Conservation (phyloP, 352 stramenopile genomes). For the Phytophthora pinifolia region DNA sequence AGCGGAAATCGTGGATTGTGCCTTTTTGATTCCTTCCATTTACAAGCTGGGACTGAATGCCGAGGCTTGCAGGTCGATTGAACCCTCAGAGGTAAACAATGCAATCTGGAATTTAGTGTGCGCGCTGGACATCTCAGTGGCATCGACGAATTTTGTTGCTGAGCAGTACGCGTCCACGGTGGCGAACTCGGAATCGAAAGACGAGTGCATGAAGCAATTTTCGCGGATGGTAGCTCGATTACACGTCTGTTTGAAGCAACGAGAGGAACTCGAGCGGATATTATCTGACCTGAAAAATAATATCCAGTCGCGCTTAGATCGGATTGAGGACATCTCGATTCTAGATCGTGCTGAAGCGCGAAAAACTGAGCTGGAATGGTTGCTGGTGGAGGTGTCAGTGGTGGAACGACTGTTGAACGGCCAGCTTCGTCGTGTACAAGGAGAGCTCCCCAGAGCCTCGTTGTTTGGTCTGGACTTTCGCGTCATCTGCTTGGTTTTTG, state of each 20-base stretch:
- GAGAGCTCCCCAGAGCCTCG: constrained; percentile 35
- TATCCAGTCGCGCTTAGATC: constrained; percentile 18
- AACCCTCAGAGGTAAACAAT: constrained; percentile 21
- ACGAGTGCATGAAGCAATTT: constrained; percentile 32
- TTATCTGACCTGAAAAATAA: constrained; percentile 35
- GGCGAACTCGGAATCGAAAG: constrained; percentile 10
- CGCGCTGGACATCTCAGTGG: constrained; percentile 44
- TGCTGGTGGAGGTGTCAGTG: constrained; percentile 33
- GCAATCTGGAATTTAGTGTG: constrained; percentile 61
- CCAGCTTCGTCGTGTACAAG: constrained; percentile 29
- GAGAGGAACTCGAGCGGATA: constrained; percentile 39
- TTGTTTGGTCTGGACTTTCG: constrained; percentile 55
- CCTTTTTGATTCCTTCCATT: constrained; percentile 42
- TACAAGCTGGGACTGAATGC: constrained; percentile 17
- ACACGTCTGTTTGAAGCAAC: constrained; percentile 46
- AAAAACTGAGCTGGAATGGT: constrained; percentile 31
- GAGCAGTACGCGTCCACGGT: constrained; percentile 24
- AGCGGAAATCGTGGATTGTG: constrained; percentile 43
- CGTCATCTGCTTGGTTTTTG: constrained; percentile 53
- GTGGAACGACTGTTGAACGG: constrained; percentile 40
- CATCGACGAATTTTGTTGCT: constrained; percentile 33
- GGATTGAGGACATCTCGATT: constrained; percentile 7
- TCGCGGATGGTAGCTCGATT: constrained; percentile 34
- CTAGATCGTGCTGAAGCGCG: neutral
- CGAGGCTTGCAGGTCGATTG: constrained; percentile 11